These are phyloP conservation scores for Naematelia encephala DNA, from an alignment of 768 basidiomycete genomes.

Conservation along the genomic window DNA sequence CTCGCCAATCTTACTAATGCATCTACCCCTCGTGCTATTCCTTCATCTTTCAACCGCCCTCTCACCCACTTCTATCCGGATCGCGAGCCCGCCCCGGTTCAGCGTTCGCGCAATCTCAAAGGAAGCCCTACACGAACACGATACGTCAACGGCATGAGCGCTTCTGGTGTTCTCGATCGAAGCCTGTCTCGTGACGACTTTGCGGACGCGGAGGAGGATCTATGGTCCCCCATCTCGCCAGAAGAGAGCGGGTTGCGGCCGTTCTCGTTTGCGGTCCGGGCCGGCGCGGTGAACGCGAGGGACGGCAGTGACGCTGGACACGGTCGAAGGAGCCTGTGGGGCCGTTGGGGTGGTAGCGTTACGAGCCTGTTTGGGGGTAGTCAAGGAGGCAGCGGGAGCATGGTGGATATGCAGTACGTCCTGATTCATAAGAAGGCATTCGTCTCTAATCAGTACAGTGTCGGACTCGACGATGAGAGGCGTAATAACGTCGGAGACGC, in stretches of 20 bases:
- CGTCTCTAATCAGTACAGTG: conserved; percentile 26
- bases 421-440: neutral
- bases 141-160: conserved; percentile 27
- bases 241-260: conserved; percentile 39
- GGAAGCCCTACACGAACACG: conserved; percentile 9
- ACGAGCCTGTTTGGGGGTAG: conserved; percentile 51
- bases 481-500: conserved; percentile 25
- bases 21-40: neutral
- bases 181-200: conserved; percentile 7
- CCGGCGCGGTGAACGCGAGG: conserved; percentile 35
- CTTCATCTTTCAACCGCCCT: conserved; percentile 21
- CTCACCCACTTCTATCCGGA: conserved; percentile 39
- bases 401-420: conserved; percentile 54
- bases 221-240: conserved; percentile 32
- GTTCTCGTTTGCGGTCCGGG: conserved; percentile 52
- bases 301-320: conserved; percentile 37
- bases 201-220: conserved; percentile 27
- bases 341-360: conserved; percentile 48
- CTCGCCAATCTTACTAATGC: conserved; percentile 16
- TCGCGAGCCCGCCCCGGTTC: conserved; percentile 18
- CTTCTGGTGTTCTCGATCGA: conserved; percentile 29
- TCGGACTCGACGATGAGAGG: conserved; percentile 49
- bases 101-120: neutral
- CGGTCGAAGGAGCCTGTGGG: conserved; percentile 43
- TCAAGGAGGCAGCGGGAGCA: conserved; percentile 51